Evolutionary conservation across 495 filamentous ascomycete genomes (phyloP).

Genomic region (Penicillium samsonianum): DNA sequence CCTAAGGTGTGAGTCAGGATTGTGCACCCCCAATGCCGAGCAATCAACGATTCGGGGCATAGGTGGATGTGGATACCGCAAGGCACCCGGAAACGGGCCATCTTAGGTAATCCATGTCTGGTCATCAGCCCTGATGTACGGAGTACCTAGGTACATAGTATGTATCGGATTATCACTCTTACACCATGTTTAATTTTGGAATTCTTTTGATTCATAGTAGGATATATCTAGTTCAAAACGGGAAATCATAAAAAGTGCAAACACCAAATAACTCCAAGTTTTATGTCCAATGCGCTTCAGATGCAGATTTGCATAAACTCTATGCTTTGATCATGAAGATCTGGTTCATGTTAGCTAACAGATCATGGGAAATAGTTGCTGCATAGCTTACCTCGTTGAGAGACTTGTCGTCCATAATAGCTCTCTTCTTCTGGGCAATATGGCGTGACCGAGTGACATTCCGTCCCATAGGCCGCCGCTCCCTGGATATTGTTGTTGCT

Average conservation of each 20-base stretch:
- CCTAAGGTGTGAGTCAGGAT: not conserved
- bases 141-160: not conserved
- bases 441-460: constrained; percentile 68
- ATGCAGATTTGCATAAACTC: constrained; percentile 8
- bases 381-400: constrained; percentile 67
- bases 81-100: not conserved
- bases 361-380: not conserved
- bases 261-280: constrained; percentile 11
- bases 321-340: constrained; percentile 72
- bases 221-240: constrained; percentile 5
- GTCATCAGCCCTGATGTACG: too few species aligned
- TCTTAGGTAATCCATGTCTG: constrained; percentile 2
- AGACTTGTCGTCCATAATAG: constrained; percentile 67
- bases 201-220: constrained; percentile 4
- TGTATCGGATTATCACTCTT: not conserved
- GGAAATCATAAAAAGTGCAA: not conserved
- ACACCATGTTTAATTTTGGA: not conserved
- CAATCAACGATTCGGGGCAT: not conserved
- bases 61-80: constrained; percentile 4
- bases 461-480: constrained; percentile 52
- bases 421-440: constrained; percentile 77
- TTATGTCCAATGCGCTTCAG: constrained; percentile 8
- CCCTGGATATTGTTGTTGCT: constrained; percentile 33
- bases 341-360: constrained; percentile 48
- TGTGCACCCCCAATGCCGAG: not conserved